Evolutionary conservation across 1,139 yeast genomes (phyloP), one percentile per base, ranked within the genome.

Genomic region (Pneumocystis canis): DNA sequence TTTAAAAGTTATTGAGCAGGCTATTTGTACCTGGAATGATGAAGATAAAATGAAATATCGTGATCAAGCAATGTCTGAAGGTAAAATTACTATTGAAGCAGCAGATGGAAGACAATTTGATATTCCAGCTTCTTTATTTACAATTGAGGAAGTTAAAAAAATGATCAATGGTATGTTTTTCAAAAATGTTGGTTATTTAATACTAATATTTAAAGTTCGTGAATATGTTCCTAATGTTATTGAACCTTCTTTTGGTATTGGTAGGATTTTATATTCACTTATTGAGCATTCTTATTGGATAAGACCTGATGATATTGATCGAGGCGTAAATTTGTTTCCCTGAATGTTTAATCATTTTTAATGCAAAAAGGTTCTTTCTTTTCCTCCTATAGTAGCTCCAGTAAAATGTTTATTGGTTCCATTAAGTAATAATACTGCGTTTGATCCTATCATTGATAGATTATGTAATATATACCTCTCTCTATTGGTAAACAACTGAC

Each of bases 161-260:
- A 59, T 28, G 11, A 25, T 25, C 16, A 54, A n/a, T n/a, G 31
- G 54, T 32, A 39, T 9, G n/a, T 6, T 60, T 32, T 54, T 6
- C 14, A 2, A 9, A n/a, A n/a, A 25, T 20, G 1, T 20, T 30
- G 1, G 14, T 57, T 57, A 18, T 2, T 25, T 59, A 6, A 47
- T 47, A 9, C 30, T 57, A 11, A 57, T 30, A 11, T 57, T 28
- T 2, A 47, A 33, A 60, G 80, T 92, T 65, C 88, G 98, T 74
- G 98, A 94, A 77, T 94, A 78, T 77, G 88, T 90, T 69, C 99
- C 99, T 67, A 90, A 89, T 73, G 99, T 94, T 66, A 94, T 94
- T 72, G 99, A 94, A 78, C 99, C 99, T 67, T 94, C 99, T 6
- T 94, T 94, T 72, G 99, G 99, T 82, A 87, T 94, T 73, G 98